Evolutionary conservation across 2,329 filamentous ascomycete species (phyloP), one percentile per base, ranked within the genome.

Genomic region (Xylariomycetidae sp.): DNA sequence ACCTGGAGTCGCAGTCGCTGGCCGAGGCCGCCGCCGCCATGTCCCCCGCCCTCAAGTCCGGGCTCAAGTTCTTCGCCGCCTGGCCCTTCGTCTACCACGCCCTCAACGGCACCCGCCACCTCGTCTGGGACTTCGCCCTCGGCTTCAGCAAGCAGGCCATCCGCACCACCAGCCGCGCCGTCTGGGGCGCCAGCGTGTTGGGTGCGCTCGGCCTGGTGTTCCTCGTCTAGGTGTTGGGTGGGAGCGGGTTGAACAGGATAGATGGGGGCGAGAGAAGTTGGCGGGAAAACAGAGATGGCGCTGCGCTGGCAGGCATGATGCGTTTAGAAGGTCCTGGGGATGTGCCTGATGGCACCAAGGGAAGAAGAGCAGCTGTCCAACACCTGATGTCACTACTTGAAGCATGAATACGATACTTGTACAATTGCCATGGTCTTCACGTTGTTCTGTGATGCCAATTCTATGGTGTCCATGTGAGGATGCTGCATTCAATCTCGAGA

Each of bases 41-140:
- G 17, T 74, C 82, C 14, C 59, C 78, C 8, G 65, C 72, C 35
- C 64, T 67, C 55, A 79, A 82, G 64, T 72, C 68, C 39, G 66
- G 52, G 18, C 31, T 73, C 59, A 79, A 79, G 67, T 65, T 74
- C 51, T 46, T 63, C 17, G 52, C 72, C 28, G 69, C 69, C 35
- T 79, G 74, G 68, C 74, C 74, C n/a, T 74, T 79, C 35, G 57
- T 65, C 35, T 78, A 68, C 61, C 74, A 79, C 63, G 54, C 60
- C 42, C 46, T 74, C 57, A 76, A 72, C 59, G 74, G 74, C 39
- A 48, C 68, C 35, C 65, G 72, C 47, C 74, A 79, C 43, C 56
- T 78, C 26, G 48, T 64, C 29, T 74, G 69, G 54, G 74, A 79
- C 42, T 35, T 68, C 6, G 66, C 63, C 26, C 54, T 61, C 44